Evolutionary conservation across 192 early-diverging fungal species (phyloP).

Genomic region (Backusella australiensis): DNA sequence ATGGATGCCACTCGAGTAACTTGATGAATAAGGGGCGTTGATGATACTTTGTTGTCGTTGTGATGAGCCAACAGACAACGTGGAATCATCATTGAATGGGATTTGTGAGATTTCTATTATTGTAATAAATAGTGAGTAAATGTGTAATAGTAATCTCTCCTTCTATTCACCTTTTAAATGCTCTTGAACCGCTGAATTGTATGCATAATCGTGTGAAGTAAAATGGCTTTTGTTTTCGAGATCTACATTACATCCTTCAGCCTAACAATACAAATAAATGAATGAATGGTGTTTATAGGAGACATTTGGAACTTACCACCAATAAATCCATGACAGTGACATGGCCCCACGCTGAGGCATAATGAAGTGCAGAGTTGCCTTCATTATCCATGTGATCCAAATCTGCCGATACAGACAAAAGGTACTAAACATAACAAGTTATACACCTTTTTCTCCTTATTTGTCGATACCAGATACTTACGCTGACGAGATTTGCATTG

Average conservation of each 20-base stretch:
- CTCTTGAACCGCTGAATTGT: slow-evolving; percentile 20
- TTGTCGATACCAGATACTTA: slow-evolving; percentile 4
- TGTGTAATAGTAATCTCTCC: no score
- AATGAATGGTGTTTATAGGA: no score
- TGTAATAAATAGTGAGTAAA: no score
- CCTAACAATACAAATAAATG: neutral
- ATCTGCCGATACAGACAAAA: slow-evolving; percentile 32
- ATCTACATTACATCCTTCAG: slow-evolving; percentile 32
- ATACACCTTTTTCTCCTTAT: neutral
- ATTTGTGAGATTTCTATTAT: slow-evolving; percentile 19
- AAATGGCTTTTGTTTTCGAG: slow-evolving; percentile 26
- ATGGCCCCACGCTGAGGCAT: slow-evolving; percentile 41
- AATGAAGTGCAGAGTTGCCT: slow-evolving; percentile 39
- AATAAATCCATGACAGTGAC: slow-evolving; percentile 32
- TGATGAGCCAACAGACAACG: slow-evolving; percentile 4
- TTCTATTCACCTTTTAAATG: slow-evolving; percentile 27
- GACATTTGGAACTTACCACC: slow-evolving; percentile 10
- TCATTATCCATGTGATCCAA: slow-evolving; percentile 43
- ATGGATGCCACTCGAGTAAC: slow-evolving; percentile 14
- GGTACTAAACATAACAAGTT: slow-evolving; percentile 9
- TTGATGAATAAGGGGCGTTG: slow-evolving; percentile 10
- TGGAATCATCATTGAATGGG: slow-evolving; percentile 8
- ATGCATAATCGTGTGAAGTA: slow-evolving; percentile 32
- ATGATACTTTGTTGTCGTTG: neutral
- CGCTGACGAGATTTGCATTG: slow-evolving; percentile 36